Evolutionary conservation across 2,329 filamentous ascomycete genomes (phyloP).

Genomic region (Teratosphaeria destructans): DNA sequence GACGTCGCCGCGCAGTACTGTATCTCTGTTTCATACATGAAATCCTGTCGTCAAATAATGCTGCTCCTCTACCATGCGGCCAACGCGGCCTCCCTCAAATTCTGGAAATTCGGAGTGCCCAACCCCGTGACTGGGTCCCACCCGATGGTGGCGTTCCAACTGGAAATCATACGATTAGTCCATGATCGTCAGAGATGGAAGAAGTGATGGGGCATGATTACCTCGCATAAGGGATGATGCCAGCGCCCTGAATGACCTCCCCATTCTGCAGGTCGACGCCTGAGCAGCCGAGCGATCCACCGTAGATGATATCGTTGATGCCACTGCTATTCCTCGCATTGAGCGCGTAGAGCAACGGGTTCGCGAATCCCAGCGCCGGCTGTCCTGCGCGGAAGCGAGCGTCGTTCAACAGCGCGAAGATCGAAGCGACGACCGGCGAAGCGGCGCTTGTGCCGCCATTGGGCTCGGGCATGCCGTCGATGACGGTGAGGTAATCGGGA

Average conservation of each 20-base stretch:
- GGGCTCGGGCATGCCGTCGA: conserved; percentile 27
- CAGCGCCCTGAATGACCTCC: conserved; percentile 4
- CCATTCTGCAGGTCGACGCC: conserved; percentile 9
- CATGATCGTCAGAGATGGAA: background rate
- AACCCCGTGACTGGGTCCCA: conserved; percentile 26
- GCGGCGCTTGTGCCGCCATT: conserved; percentile 42
- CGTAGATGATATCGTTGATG: conserved; percentile 38
- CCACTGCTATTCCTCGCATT: conserved; percentile 24
- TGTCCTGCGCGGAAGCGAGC: conserved; percentile 43
- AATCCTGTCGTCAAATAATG: background rate
- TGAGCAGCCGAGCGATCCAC: conserved; percentile 14
- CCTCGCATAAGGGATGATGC: conserved; percentile 12
- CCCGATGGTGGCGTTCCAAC: conserved; percentile 12
- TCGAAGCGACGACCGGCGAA: conserved; percentile 46
- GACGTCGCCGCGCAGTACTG: background rate
- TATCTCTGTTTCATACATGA: background rate
- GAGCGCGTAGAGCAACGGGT: conserved; percentile 46
- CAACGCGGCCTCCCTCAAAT: background rate
- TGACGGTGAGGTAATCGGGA: conserved; percentile 20
- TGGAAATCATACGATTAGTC: background rate
- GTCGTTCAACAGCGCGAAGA: conserved; percentile 55
- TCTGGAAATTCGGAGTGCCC: conserved; percentile 16
- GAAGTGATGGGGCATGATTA: background rate
- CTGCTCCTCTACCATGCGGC: background rate
- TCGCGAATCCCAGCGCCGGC: conserved; percentile 41